Percentiles rank a stretch among this genome's conserved stretches.
phyloP scores from a whole-genome alignment of 768 basidiomycete genomes.

The Erythrobasidium yunnanense region DNA sequence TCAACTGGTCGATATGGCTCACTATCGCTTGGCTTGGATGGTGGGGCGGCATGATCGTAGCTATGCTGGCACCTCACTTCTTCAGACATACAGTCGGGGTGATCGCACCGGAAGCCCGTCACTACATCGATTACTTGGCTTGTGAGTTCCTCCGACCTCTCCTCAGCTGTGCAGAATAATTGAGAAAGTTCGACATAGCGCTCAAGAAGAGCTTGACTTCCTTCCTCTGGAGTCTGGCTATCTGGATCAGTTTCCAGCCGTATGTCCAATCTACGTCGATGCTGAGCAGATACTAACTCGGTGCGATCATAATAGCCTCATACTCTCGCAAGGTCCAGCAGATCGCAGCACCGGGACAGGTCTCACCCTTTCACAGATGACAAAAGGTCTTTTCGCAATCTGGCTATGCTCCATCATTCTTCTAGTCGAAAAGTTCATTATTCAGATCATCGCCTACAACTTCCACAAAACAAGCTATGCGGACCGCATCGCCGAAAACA shows the following conservation, averaged over 20 bases:
- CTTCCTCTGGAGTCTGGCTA: conserved; percentile 51
- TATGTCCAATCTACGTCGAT: background rate
- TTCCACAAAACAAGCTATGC: conserved; percentile 44
- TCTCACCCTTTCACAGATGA: conserved; percentile 50
- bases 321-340: conserved; percentile 14
- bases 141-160: background rate
- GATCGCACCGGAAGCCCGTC: conserved; percentile 58
- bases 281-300: background rate
- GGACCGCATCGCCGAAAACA: conserved; percentile 75
- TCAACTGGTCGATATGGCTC: conserved; percentile 46
- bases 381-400: conserved; percentile 61
- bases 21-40: conserved; percentile 63
- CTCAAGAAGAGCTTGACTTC: conserved; percentile 55
- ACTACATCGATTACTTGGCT: conserved; percentile 68
- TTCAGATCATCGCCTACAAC: conserved; percentile 49
- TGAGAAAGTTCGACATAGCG: conserved; percentile 41
- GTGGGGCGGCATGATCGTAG: conserved; percentile 61
- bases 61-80: conserved; percentile 44
- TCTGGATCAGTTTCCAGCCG: conserved; percentile 56
- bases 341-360: conserved; percentile 28
- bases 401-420: conserved; percentile 60
- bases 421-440: conserved; percentile 68
- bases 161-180: no score
- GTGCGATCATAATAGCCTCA: background rate
- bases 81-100: conserved; percentile 54